Percentiles rank a stretch among this genome's conserved stretches.
Evolutionary conservation across 73 alveolate species (phyloP).

Genomic region (Symbiodinium natans): DNA sequence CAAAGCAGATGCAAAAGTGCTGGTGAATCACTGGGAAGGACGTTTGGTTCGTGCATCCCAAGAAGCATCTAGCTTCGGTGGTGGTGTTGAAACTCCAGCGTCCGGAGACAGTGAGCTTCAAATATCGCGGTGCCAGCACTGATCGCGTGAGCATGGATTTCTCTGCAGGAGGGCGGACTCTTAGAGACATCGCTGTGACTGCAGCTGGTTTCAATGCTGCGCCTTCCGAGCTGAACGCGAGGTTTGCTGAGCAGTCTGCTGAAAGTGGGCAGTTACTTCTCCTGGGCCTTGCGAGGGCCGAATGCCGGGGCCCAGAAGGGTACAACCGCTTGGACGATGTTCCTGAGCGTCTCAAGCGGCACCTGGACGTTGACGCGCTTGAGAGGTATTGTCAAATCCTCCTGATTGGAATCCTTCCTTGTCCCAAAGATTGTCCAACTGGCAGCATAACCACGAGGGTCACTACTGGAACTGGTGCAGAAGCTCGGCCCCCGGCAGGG

Average conservation of each 20-base stretch:
- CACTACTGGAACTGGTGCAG: no score
- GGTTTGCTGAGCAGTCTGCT: background rate
- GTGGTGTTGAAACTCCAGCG: conserved; percentile 17
- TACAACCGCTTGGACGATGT: conserved; percentile 45
- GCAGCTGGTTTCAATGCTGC: conserved; percentile 35
- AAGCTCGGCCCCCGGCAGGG: no score
- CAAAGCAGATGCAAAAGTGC: no score
- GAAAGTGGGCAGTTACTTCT: conserved; percentile 23
- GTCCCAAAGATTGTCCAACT: background rate
- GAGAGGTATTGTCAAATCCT: conserved; percentile 50
- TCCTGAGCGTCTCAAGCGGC: conserved; percentile 36
- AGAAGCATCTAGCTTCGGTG: background rate
- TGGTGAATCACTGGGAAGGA: background rate
- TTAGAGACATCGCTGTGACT: conserved; percentile 62
- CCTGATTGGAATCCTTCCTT: conserved; percentile 62
- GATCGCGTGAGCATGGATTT: conserved; percentile 58
- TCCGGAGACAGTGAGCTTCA: conserved; percentile 11
- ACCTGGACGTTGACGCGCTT: conserved; percentile 29
- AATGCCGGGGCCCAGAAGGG: conserved; percentile 36
- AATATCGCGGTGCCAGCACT: conserved; percentile 13
- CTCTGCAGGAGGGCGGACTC: background rate
- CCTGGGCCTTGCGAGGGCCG: conserved; percentile 63
- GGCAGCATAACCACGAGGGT: no score
- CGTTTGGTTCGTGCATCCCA: conserved; percentile 42
- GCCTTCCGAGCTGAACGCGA: conserved; percentile 41